Evolutionary conservation across 768 basidiomycete species (phyloP), one percentile per base, ranked within the genome.

Genomic region (Sporobolomyces phaffii): DNA sequence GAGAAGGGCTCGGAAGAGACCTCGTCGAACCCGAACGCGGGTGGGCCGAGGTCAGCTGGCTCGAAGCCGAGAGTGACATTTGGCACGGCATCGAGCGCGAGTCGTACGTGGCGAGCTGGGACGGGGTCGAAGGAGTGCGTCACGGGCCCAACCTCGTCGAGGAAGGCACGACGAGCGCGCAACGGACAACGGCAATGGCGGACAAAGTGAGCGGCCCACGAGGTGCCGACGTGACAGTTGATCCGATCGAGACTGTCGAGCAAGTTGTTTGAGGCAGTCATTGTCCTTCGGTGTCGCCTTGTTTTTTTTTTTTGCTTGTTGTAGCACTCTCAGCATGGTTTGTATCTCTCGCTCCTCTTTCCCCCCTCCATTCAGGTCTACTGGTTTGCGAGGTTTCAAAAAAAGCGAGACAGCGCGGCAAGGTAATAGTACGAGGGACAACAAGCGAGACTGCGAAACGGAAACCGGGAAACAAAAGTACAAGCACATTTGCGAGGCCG

Each of bases 1-100:
- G 80, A 41, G 81, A 81, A 68, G 76, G 77, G 15, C 69, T 81
- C 29, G 62, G 51, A 15, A 44, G 56, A 43, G 41, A 51, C 13
- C 10, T 57, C 38, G 9, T 17, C 17, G 43, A 41, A 20, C 63
- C 63, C 22, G 49, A 26, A 49, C 8, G 56, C 15, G 60, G 63
- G 0, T 69, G 68, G 68, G 60, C 53, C 17, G 63, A 69, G 58
- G 36, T 58, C 9, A 62, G 54, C 33, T 61, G 47, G 59, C 43
- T 69, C 6, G 58, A 52, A 1, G 60, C 29, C 24, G 24, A n/a
- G 41, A 64, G 63, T 38, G 17, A 29, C 43, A 33, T 48, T 7
- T 69, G 68, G 68, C 24, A 52, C 18, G 64, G 64, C 26, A 56
- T 69, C 34, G 54, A 56, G 34, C 26, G 26, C 20, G 63, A 65